Evolutionary conservation across 305 asterid species (phyloP).

Genomic region (Fraxinus floribunda): DNA sequence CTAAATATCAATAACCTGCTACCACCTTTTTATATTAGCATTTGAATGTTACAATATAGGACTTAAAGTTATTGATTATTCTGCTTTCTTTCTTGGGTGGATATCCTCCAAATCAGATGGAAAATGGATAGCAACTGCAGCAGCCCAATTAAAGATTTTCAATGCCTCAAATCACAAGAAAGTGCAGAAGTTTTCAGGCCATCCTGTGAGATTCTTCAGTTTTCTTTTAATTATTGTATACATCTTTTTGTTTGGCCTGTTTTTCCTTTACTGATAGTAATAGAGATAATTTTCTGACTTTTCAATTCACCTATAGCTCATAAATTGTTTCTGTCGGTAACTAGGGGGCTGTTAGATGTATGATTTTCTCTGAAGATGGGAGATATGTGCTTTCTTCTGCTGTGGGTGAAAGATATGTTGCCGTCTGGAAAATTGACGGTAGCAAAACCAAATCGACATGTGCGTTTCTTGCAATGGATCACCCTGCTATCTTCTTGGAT

Average conservation of each 20-base stretch:
- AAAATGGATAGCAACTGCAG: conserved; percentile 68
- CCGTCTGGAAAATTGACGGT: conserved; percentile 74
- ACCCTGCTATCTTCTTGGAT: conserved; percentile 85
- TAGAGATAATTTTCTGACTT: background rate
- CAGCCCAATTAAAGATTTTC: conserved; percentile 72
- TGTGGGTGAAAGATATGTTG: conserved; percentile 69
- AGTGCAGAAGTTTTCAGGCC: conserved; percentile 86
- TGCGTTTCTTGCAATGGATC: conserved; percentile 76
- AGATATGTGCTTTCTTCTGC: conserved; percentile 77
- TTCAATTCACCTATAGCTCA: background rate
- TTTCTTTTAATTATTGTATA: conserved; percentile 15
- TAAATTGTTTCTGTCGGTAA: conserved; percentile 16
- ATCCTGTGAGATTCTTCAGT: conserved; percentile 66
- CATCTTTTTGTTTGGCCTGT: background rate
- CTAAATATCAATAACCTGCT: background rate
- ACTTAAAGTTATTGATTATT: background rate
- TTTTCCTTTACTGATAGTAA: background rate
- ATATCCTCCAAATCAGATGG: conserved; percentile 57
- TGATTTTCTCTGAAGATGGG: conserved; percentile 85
- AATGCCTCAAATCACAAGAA: conserved; percentile 58
- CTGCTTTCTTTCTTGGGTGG: conserved; percentile 10
- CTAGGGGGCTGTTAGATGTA: conserved; percentile 80
- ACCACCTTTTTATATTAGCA: background rate
- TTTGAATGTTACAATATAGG: background rate
- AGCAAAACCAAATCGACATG: conserved; percentile 67